Base-by-base conservation (phyloP, 495 filamentous ascomycete genomes). In the Acidomyces sp. region DNA sequence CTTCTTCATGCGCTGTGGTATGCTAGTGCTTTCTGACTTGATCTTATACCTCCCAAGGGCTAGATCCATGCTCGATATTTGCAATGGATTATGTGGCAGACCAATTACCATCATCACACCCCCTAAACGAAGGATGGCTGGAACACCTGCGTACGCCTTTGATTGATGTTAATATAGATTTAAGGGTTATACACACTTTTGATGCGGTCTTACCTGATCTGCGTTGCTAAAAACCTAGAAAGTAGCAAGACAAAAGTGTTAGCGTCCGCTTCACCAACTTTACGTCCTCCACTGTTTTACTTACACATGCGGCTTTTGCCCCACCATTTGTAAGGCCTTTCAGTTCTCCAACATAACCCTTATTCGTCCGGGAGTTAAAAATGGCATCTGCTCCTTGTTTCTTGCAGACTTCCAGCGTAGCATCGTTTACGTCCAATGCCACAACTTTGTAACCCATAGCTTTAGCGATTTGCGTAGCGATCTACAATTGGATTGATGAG, bases 61-160 rank as follows among this genome's bases (percentile, higher is more conserved):
- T 4, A 58, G 39, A 25, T 58, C 53, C 37, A 55, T 46, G 6
- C 49, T 55, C 2, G 46, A 55, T 24, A 62, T 41, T 12, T 47
- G 44, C 2, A 64, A 26, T 12, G 52, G 50, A 21, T 63, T 56
- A 15, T 46, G 43, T 12, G 61, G 51, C 24, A 64, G 49, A n/a
- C 61, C 61, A 25, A 64, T 57, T 10, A 63, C 57, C 60, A 64
- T 64, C 42, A 64, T 42, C 24, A 61, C 22, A n/a, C 61, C 61
- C 47, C 43, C 45, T 7, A 53, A 39, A 18, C 55, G 39, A 1
- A 58, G 39, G 6, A 56, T 40, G 6, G 35, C 6, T 19, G 55
- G 46, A 4, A 54, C 49, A 19, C 41, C 33, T 7, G 46, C 45
- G 23, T 58, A 58, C 1, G 59, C 60, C 41, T 45, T 15, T 26